These are phyloP conservation scores for Rosa persica DNA, from an alignment of 306 rosid genomes.

Conservation along the genomic window DNA sequence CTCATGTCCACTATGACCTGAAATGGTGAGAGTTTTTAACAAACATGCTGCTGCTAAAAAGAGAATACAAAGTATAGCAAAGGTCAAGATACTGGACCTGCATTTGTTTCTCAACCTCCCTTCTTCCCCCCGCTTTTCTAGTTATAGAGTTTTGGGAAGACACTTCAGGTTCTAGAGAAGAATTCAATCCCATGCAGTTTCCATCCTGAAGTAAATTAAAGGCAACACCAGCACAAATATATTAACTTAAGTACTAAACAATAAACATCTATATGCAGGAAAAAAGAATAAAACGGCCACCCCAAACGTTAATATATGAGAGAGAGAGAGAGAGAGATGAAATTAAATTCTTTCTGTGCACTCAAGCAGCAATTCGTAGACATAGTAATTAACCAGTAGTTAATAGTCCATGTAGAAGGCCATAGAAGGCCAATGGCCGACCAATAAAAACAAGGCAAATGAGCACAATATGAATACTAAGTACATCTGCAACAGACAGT, in stretches of 20 bases:
- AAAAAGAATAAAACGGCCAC: background rate
- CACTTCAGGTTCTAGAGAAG: constrained; percentile 52
- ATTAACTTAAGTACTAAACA: background rate
- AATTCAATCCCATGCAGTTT: constrained; percentile 62
- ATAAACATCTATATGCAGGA: background rate
- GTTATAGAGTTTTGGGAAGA: constrained; percentile 67
- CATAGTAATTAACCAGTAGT: background rate
- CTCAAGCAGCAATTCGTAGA: background rate
- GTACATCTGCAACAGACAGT: background rate
- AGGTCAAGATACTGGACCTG: constrained; percentile 54
- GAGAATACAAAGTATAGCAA: constrained; percentile 16
- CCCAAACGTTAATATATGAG: background rate
- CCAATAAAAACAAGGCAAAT: background rate
- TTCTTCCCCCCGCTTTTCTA: constrained; percentile 93
- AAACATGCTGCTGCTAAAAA: constrained; percentile 20
- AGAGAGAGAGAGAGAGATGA: background rate
- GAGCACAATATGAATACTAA: background rate
- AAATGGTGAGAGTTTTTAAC: constrained; percentile 32
- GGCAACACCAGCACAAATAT: constrained; percentile 23
- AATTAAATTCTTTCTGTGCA: background rate
- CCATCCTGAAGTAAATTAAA: constrained; percentile 51
- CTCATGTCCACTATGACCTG: constrained; percentile 98
- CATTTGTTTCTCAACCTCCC: constrained; percentile 71
- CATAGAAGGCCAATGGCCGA: background rate
- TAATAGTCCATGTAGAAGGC: background rate